Evolutionary conservation across 148 eudicot species (phyloP), one percentile per base, ranked within the genome.

Genomic region (Fallopia convolvulus): DNA sequence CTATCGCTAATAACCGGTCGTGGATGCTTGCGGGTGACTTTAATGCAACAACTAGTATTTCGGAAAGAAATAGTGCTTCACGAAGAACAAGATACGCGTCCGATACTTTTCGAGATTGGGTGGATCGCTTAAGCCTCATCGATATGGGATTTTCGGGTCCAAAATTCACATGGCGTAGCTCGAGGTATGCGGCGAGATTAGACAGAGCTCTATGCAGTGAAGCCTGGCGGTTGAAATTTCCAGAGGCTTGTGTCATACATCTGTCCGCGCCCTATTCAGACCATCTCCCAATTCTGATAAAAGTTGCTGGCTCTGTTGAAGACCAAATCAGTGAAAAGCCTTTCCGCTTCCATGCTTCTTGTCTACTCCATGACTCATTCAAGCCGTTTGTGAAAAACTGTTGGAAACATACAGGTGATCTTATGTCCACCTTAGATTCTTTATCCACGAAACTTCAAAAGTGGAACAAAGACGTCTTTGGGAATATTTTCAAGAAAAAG

Each of bases 271-370:
- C 55, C 2, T 18, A 50, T 4, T 50, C 55, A 0, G 55, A 50
- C 4, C n/a, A 50, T 1, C 0, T 3, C 4, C 55, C 55, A 0
- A 10, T 50, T 0, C 18, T 50, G 3, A 13, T 50, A 0, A 12
- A 11, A 1, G 0, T 0, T 13, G 0, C 5, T 2, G 55, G 55
- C 3, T 3, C 18, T 0, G 0, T 0, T 50, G 3, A 2, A 0
- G 0, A 8, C 3, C 2, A 0, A 0, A 0, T 11, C 2, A 18
- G 3, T 2, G 18, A 12, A 3, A 10, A 18, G 4, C 55, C 55
- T 0, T 50, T 50, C 18, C 55, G 55, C 0, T 50, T 50, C 5
- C 55, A 12, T 2, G 17, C n/a, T 1, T 1, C 18, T 0, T 50
- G 55, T 18, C 17, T 13, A 4, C 55, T 12, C 2, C 55, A 50